phyloP scores from a whole-genome alignment of 139 green algal genomes.

The Chlamydomonas incerta region DNA sequence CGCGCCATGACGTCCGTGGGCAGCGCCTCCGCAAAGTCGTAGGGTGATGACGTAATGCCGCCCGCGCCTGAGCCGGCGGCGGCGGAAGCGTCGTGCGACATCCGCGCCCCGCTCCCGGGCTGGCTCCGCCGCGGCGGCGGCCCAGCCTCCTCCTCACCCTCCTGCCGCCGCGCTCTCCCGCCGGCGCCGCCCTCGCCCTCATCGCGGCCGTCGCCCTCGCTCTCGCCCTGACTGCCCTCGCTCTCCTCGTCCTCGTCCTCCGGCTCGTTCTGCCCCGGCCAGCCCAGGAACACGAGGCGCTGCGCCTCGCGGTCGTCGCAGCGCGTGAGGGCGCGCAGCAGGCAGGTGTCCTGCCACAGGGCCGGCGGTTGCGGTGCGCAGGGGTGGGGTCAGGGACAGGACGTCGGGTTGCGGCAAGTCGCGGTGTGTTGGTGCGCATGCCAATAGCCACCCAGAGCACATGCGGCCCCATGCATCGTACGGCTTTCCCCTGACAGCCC shows the following conservation, averaged over 20 bases:
- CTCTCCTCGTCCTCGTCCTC: conserved; percentile 42
- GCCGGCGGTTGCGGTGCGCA: no score
- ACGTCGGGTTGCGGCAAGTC: no score
- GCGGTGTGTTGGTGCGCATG: no score
- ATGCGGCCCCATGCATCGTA: no score
- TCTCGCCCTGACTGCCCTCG: not conserved
- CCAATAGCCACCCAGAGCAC: no score
- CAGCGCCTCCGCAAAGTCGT: conserved; percentile 35
- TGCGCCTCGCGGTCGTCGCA: conserved; percentile 56
- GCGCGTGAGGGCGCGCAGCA: conserved; percentile 69
- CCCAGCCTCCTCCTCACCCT: not conserved
- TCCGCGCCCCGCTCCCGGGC: not conserved
- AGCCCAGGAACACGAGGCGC: conserved; percentile 72
- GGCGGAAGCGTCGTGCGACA: no score
- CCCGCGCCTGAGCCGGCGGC: not conserved
- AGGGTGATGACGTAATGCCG: not conserved
- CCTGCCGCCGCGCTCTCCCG: not conserved
- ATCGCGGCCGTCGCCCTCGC: not conserved
- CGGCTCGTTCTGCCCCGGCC: conserved; percentile 65
- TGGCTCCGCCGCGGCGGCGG: not conserved
- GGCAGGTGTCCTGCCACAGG: conserved; percentile 17
- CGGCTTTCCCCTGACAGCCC: no score
- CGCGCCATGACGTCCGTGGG: conserved; percentile 37
- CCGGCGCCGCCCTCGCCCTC: not conserved
- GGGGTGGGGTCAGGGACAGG: no score